Percentiles rank a stretch among this genome's conserved stretches.
Conservation (phyloP, 2,329 filamentous ascomycete species). For the Alternaria gaisen region DNA sequence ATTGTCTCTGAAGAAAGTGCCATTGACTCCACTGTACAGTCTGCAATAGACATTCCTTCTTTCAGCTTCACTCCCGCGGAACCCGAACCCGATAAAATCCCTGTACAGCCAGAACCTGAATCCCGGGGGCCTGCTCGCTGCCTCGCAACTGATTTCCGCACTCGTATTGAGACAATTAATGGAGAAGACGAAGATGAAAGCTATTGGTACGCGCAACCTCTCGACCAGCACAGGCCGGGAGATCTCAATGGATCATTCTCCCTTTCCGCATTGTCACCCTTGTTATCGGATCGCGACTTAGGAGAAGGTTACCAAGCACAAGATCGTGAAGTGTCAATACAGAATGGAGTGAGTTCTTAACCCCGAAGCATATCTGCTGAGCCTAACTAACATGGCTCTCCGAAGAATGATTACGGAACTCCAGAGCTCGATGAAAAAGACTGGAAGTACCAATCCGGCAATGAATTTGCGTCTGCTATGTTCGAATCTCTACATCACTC, state of each 20-base stretch:
- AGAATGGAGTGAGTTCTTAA: background rate
- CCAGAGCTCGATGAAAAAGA: slow-evolving; percentile 13
- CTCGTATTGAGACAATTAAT: background rate
- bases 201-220: background rate
- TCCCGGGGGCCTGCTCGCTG: background rate
- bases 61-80: slow-evolving; percentile 1
- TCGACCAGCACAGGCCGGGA: background rate
- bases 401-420: slow-evolving; percentile 1
- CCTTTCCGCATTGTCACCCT: no score
- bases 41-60: background rate
- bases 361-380: background rate
- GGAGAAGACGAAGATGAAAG: slow-evolving; percentile 9
- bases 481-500: background rate
- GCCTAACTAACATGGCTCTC: background rate
- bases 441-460: slow-evolving; percentile 5
- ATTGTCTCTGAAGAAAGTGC: background rate
- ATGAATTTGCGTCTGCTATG: background rate
- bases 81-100: background rate
- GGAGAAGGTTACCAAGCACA: background rate
- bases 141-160: background rate
- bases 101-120: background rate
- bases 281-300: background rate
- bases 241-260: background rate
- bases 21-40: no score
- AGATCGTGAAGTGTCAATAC: background rate